Percentiles rank a stretch among this genome's conserved stretches.
Conservation (phyloP, 2,329 filamentous ascomycete species). For the Hirsutella minnesotensis region DNA sequence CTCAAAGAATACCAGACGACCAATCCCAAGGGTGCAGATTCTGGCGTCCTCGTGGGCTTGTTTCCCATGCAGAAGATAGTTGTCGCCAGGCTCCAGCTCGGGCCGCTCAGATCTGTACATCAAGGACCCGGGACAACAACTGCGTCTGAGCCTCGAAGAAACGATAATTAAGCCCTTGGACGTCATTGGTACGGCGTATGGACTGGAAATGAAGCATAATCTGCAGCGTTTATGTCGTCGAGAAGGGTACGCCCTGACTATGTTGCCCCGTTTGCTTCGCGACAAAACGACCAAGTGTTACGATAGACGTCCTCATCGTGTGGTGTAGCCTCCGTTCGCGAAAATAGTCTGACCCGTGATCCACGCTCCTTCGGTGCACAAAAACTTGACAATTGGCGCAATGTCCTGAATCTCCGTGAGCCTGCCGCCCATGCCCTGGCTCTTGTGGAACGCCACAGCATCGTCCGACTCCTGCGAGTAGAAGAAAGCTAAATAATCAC, state of each 20-base stretch:
- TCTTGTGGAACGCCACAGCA: conserved; percentile 31
- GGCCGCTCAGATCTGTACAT: not conserved
- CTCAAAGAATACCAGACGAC: not conserved
- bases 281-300: no score
- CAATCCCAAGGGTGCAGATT: not conserved
- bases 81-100: not conserved
- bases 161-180: not conserved
- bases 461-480: conserved; percentile 29
- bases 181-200: not conserved
- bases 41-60: not conserved
- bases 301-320: conserved; percentile 20
- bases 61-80: not conserved
- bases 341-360: conserved; percentile 35
- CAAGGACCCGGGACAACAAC: not conserved
- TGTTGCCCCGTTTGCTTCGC: no score
- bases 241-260: no score
- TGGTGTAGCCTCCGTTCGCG: conserved; percentile 35
- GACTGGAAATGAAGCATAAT: not conserved
- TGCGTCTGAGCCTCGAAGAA: not conserved
- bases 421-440: conserved; percentile 26
- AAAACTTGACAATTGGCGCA: conserved; percentile 30
- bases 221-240: not conserved
- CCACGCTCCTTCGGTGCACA: conserved; percentile 30
- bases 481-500: conserved; percentile 35
- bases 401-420: conserved; percentile 31